Evolutionary conservation across 225 moss, liverwort and hornwort genomes (phyloP).

Genomic region (Marchantia paleacea): DNA sequence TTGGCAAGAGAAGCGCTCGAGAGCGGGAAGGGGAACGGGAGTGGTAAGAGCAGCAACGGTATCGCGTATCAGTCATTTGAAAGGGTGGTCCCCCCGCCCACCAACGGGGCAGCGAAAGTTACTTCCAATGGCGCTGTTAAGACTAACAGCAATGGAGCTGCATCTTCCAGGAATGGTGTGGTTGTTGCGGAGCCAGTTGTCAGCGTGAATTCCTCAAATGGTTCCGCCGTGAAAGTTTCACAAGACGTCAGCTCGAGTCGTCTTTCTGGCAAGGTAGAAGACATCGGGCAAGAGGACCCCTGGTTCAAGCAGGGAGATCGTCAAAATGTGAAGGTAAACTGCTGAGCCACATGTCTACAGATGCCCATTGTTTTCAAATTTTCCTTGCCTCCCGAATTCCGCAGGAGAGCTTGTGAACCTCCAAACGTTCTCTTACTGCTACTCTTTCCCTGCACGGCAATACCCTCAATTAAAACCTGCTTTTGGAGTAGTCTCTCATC

Average conservation of each 20-base stretch:
- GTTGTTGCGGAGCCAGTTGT: conserved; percentile 4
- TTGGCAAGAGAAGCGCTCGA: conserved; percentile 21
- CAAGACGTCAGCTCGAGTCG: neutral
- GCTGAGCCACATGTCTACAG: neutral
- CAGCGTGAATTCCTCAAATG: conserved; percentile 8
- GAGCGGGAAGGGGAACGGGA: conserved; percentile 30
- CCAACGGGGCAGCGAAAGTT: conserved; percentile 17
- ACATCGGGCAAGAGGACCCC: conserved; percentile 79
- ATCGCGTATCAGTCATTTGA: conserved; percentile 26
- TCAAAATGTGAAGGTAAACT: conserved; percentile 36
- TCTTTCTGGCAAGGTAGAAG: conserved; percentile 51
- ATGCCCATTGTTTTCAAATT: neutral
- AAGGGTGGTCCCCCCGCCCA: conserved; percentile 1
- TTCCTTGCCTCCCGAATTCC: neutral
- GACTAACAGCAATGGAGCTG: conserved; percentile 31
- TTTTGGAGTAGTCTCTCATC: neutral
- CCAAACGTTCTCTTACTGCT: too few relatives aligned
- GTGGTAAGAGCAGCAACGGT: conserved; percentile 25
- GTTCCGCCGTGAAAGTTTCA: neutral
- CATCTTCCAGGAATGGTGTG: neutral
- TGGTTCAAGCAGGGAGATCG: conserved; percentile 65
- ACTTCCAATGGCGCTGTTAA: conserved; percentile 31
- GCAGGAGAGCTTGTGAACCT: too few relatives aligned
- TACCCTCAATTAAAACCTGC: neutral
- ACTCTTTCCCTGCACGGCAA: neutral